Base-by-base conservation (phyloP, 306 rosid species). In the Carpinus viminea region DNA sequence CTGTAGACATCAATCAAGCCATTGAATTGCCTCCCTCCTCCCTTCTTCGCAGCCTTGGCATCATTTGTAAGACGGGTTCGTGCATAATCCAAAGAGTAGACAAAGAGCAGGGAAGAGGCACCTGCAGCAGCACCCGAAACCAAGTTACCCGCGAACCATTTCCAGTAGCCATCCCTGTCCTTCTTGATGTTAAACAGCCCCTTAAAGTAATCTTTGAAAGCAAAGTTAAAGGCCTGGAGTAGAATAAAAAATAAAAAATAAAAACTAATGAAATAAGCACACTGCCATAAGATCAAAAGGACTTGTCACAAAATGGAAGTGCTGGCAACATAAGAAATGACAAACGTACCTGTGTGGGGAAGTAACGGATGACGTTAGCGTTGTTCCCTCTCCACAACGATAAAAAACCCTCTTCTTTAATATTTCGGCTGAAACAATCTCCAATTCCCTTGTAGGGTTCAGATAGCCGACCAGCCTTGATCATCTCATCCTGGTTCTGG, bases 51-150 rank as follows among this genome's bases (percentile, higher is more conserved):
- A 68, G 95, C 82, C 78, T 92, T 92, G 28, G 96, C 74, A 72
- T 90, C 97, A 45, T 78, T 90, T 3, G 97, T 80, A 68, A 92
- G 93, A 56, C 97, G 95, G 17, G 97, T 90, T 53, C 95, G 86
- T 20, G 97, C 96, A 43, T 87, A 92, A 76, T 92, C 97, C 83
- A 92, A 79, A 7, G 97, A 92, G 75, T 92, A 92, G 65, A 90
- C 93, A 68, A 92, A 90, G 47, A 90, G 62, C 1, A 89, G 85
- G 4, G 97, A 90, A 69, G 90, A 83, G 55, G 91, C 91, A 74
- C 96, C 97, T 11, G 97, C 97, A 41, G 95, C 95, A 45, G 89
- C 88, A 80, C 97, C 97, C 18, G 97, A 92, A 78, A 87, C 95
- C 74, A 92, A 17, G 81, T 92, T 92, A 20, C 95, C 97, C 0